phyloP scores from a whole-genome alignment of 2,329 filamentous ascomycete genomes.

The Ophiostoma triangulosporum region DNA sequence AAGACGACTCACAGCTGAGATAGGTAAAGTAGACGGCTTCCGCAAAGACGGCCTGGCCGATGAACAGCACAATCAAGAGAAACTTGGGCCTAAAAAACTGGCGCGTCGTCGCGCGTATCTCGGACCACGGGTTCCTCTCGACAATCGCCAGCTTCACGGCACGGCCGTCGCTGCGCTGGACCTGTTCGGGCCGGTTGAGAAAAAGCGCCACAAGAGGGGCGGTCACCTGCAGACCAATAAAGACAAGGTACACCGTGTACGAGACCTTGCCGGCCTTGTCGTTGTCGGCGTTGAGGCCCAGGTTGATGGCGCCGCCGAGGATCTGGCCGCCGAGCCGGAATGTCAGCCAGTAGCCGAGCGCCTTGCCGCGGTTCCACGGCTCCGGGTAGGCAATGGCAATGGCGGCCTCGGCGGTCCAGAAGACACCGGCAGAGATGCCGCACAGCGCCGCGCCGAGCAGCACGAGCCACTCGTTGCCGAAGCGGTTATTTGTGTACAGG shows the following conservation, averaged over 20 bases:
- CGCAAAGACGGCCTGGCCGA: conserved; percentile 56
- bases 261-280: conserved; percentile 43
- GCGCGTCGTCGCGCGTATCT: conserved; percentile 45
- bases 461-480: conserved; percentile 53
- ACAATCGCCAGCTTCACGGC: conserved; percentile 46
- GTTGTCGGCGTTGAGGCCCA: conserved; percentile 48
- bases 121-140: conserved; percentile 39
- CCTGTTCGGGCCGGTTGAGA: conserved; percentile 45
- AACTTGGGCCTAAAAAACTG: conserved; percentile 49
- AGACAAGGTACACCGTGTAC: conserved; percentile 54
- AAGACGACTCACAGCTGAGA: conserved; percentile 27
- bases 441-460: conserved; percentile 56
- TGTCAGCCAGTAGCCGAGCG: conserved; percentile 50
- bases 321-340: conserved; percentile 50
- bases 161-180: conserved; percentile 52
- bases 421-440: conserved; percentile 56
- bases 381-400: conserved; percentile 62
- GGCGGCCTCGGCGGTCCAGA: conserved; percentile 64
- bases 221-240: conserved; percentile 54
- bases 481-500: conserved; percentile 59
- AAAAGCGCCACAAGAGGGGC: conserved; percentile 53
- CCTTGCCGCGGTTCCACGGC: conserved; percentile 50
- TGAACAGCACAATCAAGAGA: conserved; percentile 51
- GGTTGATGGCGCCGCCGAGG: conserved; percentile 56
- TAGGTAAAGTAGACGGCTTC: conserved; percentile 65